Base-by-base conservation (phyloP, 164 flowering plant species). In the Kingdonia uniflora region DNA sequence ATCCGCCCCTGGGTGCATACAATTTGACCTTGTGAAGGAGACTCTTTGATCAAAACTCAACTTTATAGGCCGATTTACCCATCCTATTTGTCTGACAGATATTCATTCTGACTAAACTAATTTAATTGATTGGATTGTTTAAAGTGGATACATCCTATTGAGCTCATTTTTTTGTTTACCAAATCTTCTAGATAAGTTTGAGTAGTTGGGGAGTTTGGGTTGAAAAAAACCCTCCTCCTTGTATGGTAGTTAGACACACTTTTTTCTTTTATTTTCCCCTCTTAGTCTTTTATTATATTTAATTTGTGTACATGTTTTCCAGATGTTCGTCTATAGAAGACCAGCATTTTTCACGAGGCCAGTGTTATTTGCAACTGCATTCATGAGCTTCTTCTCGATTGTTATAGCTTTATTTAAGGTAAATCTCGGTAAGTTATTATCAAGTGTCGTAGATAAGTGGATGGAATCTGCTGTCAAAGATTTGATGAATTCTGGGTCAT, bases 381-480 rank as follows among this genome's bases (percentile, higher is more conserved):
- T 92, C 63, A 92, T 92, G 99, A 84, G 95, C 74, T 92, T 92
- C 80, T 92, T 92, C 79, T 92, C 99, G 13, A 80, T 86, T 60
- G 96, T 92, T 44, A 92, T 92, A 52, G 99, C 99, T 59, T 64
- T 92, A 48, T 92, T 92, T 59, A 92, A 92, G 96, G 98, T 92
- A 80, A n/a, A 3, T 60, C 51, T 1, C 35, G 58, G n/a, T 25
- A 20, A 29, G 1, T 44, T 44, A 10, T 44, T 21, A 29, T 29
- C 35, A 4, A 29, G 4, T 29, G 8, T 8, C 4, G 35, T 29
- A 29, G 35, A 3, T 29, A n/a, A n/a, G n/a, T n/a, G n/a, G n/a
- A n/a, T n/a, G n/a, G n/a, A n/a, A n/a, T n/a, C n/a, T n/a, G n/a
- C 8, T 29, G 35, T 29, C 35, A 29, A 29, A 29, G 35, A 29